phyloP scores from a whole-genome alignment of 345 rosid genomes.

The Ricinus communis region DNA sequence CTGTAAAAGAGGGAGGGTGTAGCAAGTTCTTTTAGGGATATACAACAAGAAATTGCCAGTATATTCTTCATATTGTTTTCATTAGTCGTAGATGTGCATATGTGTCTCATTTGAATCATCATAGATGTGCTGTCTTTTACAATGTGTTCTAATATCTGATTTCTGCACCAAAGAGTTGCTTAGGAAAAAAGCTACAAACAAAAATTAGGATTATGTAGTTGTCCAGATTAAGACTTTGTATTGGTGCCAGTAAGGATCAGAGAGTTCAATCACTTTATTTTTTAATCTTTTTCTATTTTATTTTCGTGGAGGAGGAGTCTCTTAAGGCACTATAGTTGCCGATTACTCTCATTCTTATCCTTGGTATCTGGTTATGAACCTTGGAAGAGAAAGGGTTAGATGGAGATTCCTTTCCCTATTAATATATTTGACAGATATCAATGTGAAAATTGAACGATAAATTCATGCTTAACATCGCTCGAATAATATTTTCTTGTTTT shows the following conservation, averaged over 20 bases:
- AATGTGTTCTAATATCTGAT: not conserved
- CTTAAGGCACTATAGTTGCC: not conserved
- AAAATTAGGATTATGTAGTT: not conserved
- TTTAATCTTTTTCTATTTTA: too few relatives aligned
- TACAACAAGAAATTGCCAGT: not conserved
- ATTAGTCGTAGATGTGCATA: not conserved
- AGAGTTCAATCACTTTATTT: not conserved
- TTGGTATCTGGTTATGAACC: not conserved
- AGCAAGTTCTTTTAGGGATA: slow-evolving; percentile 1
- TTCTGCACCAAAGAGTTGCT: not conserved
- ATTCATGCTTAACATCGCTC: too few relatives aligned
- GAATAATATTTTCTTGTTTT: too few relatives aligned
- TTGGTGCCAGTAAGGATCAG: not conserved
- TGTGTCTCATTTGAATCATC: not conserved
- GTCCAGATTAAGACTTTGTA: not conserved
- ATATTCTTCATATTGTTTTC: not conserved
- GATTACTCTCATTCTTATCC: not conserved
- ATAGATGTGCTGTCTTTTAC: not conserved
- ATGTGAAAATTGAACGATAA: too few relatives aligned
- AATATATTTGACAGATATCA: not conserved
- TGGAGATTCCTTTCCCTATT: not conserved
- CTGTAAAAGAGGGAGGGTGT: not conserved
- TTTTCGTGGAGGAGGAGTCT: not conserved
- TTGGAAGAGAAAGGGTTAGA: not conserved
- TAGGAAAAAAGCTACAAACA: not conserved